Base-by-base conservation (phyloP, 2,329 filamentous ascomycete genomes). In the Venturia nashicola region DNA sequence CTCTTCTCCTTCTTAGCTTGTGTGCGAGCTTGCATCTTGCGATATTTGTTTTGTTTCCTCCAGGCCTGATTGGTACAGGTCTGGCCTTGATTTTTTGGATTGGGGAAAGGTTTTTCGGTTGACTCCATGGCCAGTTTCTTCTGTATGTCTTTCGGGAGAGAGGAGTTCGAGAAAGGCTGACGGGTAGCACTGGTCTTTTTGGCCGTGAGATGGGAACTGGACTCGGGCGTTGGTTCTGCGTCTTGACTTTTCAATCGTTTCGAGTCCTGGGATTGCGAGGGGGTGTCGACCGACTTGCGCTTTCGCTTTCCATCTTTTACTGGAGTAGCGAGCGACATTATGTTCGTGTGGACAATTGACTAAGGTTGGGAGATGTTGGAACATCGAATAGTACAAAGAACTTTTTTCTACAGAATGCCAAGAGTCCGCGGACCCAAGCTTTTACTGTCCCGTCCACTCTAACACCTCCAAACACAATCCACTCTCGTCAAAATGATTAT, bases 401-500 rank as follows among this genome's bases (percentile, higher is more conserved):
- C 18, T 36, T 57, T 57, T 36, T 36, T 57, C 32, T 36, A 11
- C 20, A n/a, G 2, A 7, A 7, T 32, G 48, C 48, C 48, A 55
- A 36, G 51, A 34, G 27, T 16, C 14, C 32, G 23, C 51, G 32
- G 51, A 4, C 27, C 27, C 27, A 27, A 57, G 51, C 27, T 3
- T 36, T 16, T 23, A 54, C 12, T 54, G 14, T 57, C 32, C 14
- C 51, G 8, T 9, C 27, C 46, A 6, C 20, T 27, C 46, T 16
- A 27, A 27, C 46, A 51, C 27, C 23, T 32, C 8, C 48, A 57
- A 20, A 12, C 51, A 18, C 14, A 18, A n/a, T 27, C 51, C 18
- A 57, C 51, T 57, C 51, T 12, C 59, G n/a, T 18, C 79, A 88
- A 78, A 65, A 99, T 99, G 94, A 99, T 99, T 78, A 97, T 99